Evolutionary conservation across 805 yeast species (phyloP), one percentile per base, ranked within the genome.

Genomic region (Candida awuae): DNA sequence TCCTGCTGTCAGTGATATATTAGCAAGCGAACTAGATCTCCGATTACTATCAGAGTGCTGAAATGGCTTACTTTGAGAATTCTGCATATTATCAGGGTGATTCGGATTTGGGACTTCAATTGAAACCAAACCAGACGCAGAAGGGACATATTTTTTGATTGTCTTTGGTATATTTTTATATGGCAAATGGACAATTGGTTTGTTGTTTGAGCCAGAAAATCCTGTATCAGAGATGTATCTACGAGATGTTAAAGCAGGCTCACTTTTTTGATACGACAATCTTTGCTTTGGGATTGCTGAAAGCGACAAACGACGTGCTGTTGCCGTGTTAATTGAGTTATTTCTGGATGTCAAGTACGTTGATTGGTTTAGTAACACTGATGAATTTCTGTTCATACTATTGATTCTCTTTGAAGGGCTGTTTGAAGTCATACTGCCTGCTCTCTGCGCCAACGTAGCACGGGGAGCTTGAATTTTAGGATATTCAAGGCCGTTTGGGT

Each of bases 121-220:
- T 8, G 80, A 67, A 35, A 78, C 71, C 39, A 82, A 66, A 12
- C 92, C 92, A 49, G 74, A 68, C 4, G 84, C 77, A 2, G 86
- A 79, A 2, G 92, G 90, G 33, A 82, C 68, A 60, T 81, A 82
- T 46, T 75, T 79, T 47, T 77, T 80, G 8, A 80, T 71, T 61
- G 72, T 79, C 39, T 63, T 71, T 12, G 66, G 64, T 14, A 48
- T 38, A 9, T 32, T 30, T 10, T 41, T 39, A 14, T 29, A 26
- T 4, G 35, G 17, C 16, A 27, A 14, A 26, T 25, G 14, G 21
- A 20, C n/a, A 16, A 18, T 29, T 29, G 40, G 4, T 29, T 26
- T 20, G n/a, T 17, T 34, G 27, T 19, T 22, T 8, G 32, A 16
- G 21, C 23, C 15, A 14, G 44, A 8, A 15, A 49, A 33, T n/a